Conservation (phyloP, 345 rosid genomes). For the Pelargonium nanum region DNA sequence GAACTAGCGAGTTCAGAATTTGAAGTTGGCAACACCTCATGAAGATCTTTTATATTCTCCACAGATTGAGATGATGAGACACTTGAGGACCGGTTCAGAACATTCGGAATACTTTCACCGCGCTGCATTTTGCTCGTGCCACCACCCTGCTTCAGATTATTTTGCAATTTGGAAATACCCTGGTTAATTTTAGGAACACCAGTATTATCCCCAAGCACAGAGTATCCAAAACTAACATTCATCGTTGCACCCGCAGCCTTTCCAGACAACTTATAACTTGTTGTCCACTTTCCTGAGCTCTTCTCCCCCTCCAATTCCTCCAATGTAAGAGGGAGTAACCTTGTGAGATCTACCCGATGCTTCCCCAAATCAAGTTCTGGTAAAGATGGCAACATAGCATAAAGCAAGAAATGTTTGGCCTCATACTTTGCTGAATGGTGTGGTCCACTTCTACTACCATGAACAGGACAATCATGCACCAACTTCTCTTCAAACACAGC, state of each 20-base stretch:
- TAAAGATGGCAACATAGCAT: constrained; percentile 41
- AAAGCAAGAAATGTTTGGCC: constrained; percentile 84
- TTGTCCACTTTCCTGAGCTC: constrained; percentile 85
- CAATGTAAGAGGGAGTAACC: constrained; percentile 78
- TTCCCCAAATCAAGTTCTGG: constrained; percentile 85
- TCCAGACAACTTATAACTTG: constrained; percentile 76
- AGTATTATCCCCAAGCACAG: constrained; percentile 45
- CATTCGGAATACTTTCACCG: constrained; percentile 39
- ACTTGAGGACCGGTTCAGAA: constrained; percentile 20
- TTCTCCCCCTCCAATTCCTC: constrained; percentile 93
- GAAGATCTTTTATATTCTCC: constrained; percentile 74
- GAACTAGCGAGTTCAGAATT: constrained; percentile 35
- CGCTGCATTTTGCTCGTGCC: constrained; percentile 27
- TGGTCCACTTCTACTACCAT: constrained; percentile 77
- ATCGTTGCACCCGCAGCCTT: constrained; percentile 62
- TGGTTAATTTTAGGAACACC: constrained; percentile 27
- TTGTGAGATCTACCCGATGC: constrained; percentile 89
- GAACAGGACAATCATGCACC: constrained; percentile 59
- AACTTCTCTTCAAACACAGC: constrained; percentile 68
- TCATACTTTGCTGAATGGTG: constrained; percentile 90
- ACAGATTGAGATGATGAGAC: constrained; percentile 19
- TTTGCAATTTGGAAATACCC: constrained; percentile 25
- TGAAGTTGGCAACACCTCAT: constrained; percentile 49
- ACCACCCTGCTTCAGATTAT: constrained; percentile 28
- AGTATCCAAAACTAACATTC: constrained; percentile 79